These are phyloP conservation scores for Rubia tinctorum DNA, from an alignment of 305 asterid species.

Conservation along the genomic window DNA sequence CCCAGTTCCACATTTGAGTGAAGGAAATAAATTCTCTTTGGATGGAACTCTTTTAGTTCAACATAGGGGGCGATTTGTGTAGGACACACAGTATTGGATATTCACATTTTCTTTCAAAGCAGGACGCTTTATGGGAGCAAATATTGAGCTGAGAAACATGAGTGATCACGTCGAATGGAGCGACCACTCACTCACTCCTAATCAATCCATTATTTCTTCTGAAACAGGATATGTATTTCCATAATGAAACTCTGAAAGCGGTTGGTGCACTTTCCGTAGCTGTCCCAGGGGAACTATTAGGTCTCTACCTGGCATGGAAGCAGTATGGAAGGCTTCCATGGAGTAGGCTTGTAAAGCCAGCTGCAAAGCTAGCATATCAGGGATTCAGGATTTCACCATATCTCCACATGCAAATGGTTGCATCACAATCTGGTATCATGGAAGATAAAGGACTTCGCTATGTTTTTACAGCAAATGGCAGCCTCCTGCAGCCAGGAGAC, in stretches of 20 bases:
- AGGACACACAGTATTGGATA: too few species aligned
- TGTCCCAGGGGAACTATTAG: conserved; percentile 73
- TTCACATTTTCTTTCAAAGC: too few species aligned
- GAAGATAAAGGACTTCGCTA: conserved; percentile 47
- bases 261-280: conserved; percentile 61
- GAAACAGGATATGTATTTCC: conserved; percentile 53
- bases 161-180: too few species aligned
- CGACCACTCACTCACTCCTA: too few species aligned
- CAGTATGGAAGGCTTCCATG: conserved; percentile 55
- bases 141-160: too few species aligned
- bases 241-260: conserved; percentile 36
- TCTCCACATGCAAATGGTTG: conserved; percentile 53
- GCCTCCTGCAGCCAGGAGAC: conserved; percentile 43
- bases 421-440: conserved; percentile 36
- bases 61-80: too few species aligned
- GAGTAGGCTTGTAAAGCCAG: conserved; percentile 56
- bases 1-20: too few species aligned
- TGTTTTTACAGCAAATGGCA: conserved; percentile 51
- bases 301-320: conserved; percentile 58
- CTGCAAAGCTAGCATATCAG: conserved; percentile 38
- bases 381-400: conserved; percentile 63
- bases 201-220: conserved; percentile 2
- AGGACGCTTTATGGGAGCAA: too few species aligned
- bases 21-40: too few species aligned
- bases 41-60: too few species aligned